Percentiles rank a stretch among this genome's conserved stretches.
Conservation (phyloP, 331 rosid genomes). For the Pyracantha coccinea region DNA sequence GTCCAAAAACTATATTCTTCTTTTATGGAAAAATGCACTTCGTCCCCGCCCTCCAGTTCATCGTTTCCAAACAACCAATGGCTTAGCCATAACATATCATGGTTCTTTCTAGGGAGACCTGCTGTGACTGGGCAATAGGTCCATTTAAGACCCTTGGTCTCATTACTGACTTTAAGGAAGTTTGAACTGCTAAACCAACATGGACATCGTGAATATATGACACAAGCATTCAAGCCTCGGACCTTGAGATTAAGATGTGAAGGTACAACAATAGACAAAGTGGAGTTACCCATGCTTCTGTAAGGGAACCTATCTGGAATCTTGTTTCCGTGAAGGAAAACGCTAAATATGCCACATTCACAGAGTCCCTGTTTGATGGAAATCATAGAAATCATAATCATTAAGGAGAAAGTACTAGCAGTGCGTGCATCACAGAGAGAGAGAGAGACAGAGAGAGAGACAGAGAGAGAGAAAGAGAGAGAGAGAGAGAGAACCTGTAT, state of each 20-base stretch:
- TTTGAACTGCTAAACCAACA: not conserved
- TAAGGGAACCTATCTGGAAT: not conserved
- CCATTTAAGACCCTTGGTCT: constrained; percentile 9
- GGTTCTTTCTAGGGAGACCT: not conserved
- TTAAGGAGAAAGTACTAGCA: not conserved
- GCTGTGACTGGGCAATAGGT: not conserved
- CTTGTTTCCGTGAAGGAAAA: not conserved
- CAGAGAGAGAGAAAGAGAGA: not conserved
- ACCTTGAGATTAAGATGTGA: not conserved
- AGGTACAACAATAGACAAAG: not conserved
- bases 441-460: not conserved
- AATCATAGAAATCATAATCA: not conserved
- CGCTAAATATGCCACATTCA: constrained; percentile 9
- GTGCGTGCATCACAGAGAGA: not conserved
- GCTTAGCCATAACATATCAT: not conserved
- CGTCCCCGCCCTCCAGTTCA: not conserved
- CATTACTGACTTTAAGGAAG: constrained; percentile 1
- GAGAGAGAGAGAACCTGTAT: not conserved
- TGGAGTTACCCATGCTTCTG: not conserved
- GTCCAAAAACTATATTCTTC: not conserved
- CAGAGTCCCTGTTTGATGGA: not conserved
- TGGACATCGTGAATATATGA: not conserved
- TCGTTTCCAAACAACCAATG: not conserved
- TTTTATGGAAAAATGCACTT: not conserved
- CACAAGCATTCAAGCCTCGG: not conserved